A percentile compares a stretch with the other conserved stretches of the same genome.
Conservation (phyloP, 768 basidiomycete genomes). For the Pisolithus sp. region DNA sequence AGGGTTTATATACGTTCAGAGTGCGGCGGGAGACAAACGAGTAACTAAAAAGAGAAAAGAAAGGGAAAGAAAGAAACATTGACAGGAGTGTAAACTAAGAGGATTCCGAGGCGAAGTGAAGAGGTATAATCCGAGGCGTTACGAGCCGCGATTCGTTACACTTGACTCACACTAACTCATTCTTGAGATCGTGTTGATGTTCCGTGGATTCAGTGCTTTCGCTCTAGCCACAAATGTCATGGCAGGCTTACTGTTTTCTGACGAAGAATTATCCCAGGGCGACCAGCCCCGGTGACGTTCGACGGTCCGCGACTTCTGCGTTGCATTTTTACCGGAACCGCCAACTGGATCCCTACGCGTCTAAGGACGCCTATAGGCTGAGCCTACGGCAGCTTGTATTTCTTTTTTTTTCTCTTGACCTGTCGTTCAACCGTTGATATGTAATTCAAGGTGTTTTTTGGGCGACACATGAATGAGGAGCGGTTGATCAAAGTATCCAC, state of each 20-base stretch:
- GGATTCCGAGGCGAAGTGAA: too few species aligned
- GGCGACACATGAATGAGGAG: constrained; percentile 75
- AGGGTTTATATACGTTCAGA: too few species aligned
- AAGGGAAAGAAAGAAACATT: too few species aligned
- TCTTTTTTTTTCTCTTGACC: too few species aligned
- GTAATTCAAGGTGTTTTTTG: constrained; percentile 64
- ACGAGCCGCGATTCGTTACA: too few species aligned
- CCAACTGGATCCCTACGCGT: constrained; percentile 75
- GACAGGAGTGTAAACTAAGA: too few species aligned
- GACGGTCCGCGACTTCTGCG: constrained; percentile 32
- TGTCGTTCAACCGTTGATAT: neutral
- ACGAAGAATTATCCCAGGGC: neutral
- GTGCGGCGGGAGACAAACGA: too few species aligned
- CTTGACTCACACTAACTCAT: neutral
- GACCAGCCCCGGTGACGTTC: constrained; percentile 9
- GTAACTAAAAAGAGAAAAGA: too few species aligned
- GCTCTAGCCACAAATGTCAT: constrained; percentile 18
- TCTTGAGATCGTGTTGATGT: constrained; percentile 2
- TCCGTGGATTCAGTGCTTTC: neutral
- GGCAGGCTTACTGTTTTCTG: constrained; percentile 9
- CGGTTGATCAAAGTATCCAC: constrained; percentile 60
- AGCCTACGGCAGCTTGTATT: constrained; percentile 74
- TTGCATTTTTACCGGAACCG: constrained; percentile 77
- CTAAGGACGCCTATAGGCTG: constrained; percentile 62
- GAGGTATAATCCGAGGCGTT: too few species aligned